Evolutionary conservation across 148 eudicot genomes (phyloP), one percentile per base, ranked within the genome.

Genomic region (Dysphania ambrosioides): DNA sequence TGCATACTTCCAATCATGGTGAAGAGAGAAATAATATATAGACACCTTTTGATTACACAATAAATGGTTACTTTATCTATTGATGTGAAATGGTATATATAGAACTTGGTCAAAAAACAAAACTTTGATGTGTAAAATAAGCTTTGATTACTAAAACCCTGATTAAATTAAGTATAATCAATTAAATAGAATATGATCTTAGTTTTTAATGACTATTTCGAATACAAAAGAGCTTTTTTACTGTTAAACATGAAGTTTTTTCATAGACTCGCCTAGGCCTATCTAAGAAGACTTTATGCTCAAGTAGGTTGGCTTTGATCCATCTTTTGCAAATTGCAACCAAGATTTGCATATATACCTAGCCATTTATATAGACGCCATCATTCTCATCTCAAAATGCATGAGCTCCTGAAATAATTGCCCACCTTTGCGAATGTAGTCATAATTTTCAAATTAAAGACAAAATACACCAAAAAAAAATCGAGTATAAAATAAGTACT

Each of bases 331-430:
- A 47, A 47, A 11, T 47, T 16, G 53, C 53, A 47, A 47, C 6
- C 26, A 9, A 23, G 11, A 57, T 57, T 57, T 57, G 61, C 61
- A 57, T 8, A 59, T 59, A 59, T 59, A 59, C 63, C 32, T 24
- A 59, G 32, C 10, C 19, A 13, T 26, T 24, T 10, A 27, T 24
- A 5, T 51, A 8, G 31, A 70, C 62, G 21, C 53, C 72, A 71
- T 72, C 31, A 68, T 42, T 44, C 53, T 44, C 51, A 78, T 58
- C 68, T 67, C 38, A 78, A 19, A 62, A 78, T 53, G 71, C 68
- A 78, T 53, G 71, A 78, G 76, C 56, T 67, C 63, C 59, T 79
- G n/a, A 59, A 10, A 74, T 63, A 70, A 64, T 47, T 75, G 49
- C 34, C 66, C 70, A 80, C 69, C 66, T 59, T 49, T n/a, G 51